These are phyloP conservation scores for Lactarius evosmus DNA, from an alignment of 768 basidiomycete genomes.

Conservation along the genomic window DNA sequence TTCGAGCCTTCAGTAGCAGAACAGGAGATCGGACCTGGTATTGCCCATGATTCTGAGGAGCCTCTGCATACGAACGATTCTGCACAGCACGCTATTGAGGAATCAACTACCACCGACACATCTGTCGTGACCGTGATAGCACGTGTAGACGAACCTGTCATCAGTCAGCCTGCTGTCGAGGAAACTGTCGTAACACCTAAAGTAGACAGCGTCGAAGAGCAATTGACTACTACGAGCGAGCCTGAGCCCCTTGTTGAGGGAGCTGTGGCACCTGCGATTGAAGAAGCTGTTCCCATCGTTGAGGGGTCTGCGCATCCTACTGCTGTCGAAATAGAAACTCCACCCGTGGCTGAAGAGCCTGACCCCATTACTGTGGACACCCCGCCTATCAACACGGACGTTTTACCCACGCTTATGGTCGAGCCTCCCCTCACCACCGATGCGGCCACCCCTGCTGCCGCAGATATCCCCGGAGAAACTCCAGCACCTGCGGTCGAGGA, in stretches of 20 bases:
- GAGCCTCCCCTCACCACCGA: neutral
- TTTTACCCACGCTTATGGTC: neutral
- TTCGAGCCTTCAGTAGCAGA: neutral
- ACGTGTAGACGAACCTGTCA: neutral
- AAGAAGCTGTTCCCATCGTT: neutral
- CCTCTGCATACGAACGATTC: neutral
- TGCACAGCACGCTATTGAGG: neutral
- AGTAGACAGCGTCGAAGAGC: neutral
- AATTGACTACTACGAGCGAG: neutral
- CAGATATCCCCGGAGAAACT: neutral
- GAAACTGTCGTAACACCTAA: neutral
- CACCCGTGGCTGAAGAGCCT: neutral
- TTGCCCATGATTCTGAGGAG: neutral
- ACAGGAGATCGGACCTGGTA: neutral
- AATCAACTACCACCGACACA: neutral
- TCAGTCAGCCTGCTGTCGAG: neutral
- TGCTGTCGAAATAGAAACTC: neutral
- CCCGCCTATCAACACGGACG: neutral
- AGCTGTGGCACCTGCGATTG: neutral
- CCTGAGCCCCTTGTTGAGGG: neutral
- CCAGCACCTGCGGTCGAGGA: neutral
- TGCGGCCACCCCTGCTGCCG: neutral
- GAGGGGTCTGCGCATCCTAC: constrained; percentile 4
- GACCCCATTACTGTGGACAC: neutral
- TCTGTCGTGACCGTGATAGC: neutral